A percentile compares a stretch with the other conserved stretches of the same genome.
These are phyloP conservation scores for Recurvomyces mirabilis DNA, from an alignment of 495 filamentous ascomycete genomes.

Conservation along the genomic window DNA sequence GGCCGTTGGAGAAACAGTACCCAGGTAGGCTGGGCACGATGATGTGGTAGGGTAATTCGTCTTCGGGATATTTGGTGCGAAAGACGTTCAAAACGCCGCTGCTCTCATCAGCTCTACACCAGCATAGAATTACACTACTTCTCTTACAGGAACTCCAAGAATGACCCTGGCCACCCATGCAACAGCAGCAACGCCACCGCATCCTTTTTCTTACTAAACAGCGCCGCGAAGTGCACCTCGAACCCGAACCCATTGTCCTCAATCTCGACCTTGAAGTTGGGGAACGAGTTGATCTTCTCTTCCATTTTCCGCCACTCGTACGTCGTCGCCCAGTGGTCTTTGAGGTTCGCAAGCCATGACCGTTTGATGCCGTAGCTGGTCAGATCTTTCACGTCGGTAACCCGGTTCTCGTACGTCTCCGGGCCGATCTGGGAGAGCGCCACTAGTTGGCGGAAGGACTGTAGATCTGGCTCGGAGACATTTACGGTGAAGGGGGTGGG, in stretches of 20 bases:
- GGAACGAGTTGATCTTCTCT: constrained; percentile 45
- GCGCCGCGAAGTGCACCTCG: constrained; percentile 49
- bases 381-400: too few relatives aligned
- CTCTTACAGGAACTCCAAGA: constrained; percentile 45
- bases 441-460: too few relatives aligned
- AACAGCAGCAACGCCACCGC: constrained; percentile 51
- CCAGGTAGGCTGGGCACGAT: constrained; percentile 56
- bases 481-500: too few relatives aligned
- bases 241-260: constrained; percentile 31
- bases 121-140: too few relatives aligned
- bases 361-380: too few relatives aligned
- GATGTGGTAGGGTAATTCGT: constrained; percentile 53
- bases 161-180: constrained; percentile 54
- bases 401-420: too few relatives aligned
- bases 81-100: constrained; percentile 38
- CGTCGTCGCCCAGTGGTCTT: constrained; percentile 40
- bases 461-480: too few relatives aligned
- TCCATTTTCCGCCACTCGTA: constrained; percentile 35
- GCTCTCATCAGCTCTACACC: too few relatives aligned
- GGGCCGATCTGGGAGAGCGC: too few relatives aligned
- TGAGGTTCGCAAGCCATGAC: constrained; percentile 45
- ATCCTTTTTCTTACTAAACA: constrained; percentile 49
- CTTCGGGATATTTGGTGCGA: constrained; percentile 40
- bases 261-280: constrained; percentile 47
- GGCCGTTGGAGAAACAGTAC: constrained; percentile 46